Base-by-base conservation (phyloP, 2,329 filamentous ascomycete species). In the Nigrograna mackinnonii region DNA sequence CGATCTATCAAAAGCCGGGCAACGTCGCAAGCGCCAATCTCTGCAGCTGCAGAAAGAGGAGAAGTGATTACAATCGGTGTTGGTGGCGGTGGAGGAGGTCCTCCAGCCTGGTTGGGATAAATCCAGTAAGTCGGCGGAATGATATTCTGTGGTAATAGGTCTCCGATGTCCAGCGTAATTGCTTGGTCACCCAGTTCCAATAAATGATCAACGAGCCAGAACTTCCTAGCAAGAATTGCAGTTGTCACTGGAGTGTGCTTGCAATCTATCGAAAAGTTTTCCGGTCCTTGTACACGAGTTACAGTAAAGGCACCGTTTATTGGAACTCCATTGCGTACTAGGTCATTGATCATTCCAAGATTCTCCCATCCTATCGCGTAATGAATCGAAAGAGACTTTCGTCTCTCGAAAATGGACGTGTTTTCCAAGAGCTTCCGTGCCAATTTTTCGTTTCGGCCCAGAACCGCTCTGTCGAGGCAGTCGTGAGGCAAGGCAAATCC, bases 161-260 rank as follows among this genome's bases (percentile, higher is more conserved):
- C n/a, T n/a, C n/a, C n/a, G n/a, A n/a, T n/a, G n/a, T n/a, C n/a
- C n/a, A n/a, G n/a, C n/a, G n/a, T n/a, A n/a, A n/a, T n/a, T n/a
- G n/a, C n/a, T n/a, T n/a, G 24, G 9, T 9, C 24, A 9, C 24
- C 24, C 24, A 28, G 9, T 28, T 28, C 17, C 12, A 6, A 14
- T 4, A 37, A 16, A 11, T 6, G 5, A 24, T 37, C 7, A n/a
- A 16, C 16, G 11, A 37, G 9, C 14, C 5, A 6, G 5, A 30
- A 18, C 6, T 38, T 28, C 21, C 34, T 30, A 11, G 16, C 14
- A 19, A 41, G 14, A n/a, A 40, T 37, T 2, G 37, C 43, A 5
- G 43, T 37, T 2, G 43, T n/a, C 11, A 41, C 21, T 2, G 20
- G 9, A 22, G n/a, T n/a, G 18, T 11, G 17, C 19, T 13, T 12